A percentile compares a stretch with the other conserved stretches of the same genome.
Conservation (phyloP, 192 early-diverging fungal genomes). For the Mortierella claussenii region DNA sequence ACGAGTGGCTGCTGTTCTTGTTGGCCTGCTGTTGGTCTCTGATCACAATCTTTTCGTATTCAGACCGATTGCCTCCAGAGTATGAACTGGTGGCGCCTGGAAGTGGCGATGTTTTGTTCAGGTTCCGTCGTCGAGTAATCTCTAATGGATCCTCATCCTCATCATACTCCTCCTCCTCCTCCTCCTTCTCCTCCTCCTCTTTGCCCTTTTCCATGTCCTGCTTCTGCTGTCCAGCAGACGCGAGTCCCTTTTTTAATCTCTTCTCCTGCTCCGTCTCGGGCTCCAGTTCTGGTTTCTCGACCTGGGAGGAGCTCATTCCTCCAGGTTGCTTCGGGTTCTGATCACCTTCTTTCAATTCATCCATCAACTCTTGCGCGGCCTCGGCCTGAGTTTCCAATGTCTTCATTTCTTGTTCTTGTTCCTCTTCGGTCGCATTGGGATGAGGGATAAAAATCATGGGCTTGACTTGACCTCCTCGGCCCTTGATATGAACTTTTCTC, state of each 20-base stretch:
- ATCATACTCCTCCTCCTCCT: conserved; percentile 14
- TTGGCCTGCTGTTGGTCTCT: neutral
- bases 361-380: neutral
- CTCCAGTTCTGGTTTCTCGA: neutral
- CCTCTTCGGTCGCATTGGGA: conserved; percentile 44
- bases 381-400: conserved; percentile 16
- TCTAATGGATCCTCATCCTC: conserved; percentile 40
- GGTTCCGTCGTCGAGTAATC: conserved; percentile 3
- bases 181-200: neutral
- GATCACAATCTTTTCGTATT: conserved; percentile 32
- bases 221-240: neutral
- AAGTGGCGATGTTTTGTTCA: conserved; percentile 37
- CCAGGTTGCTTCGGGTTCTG: neutral
- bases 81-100: conserved; percentile 30
- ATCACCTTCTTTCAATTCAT: neutral
- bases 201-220: neutral
- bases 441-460: conserved; percentile 52
- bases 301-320: neutral
- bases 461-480: conserved; percentile 36
- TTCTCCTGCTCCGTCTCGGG: neutral
- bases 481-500: conserved; percentile 25
- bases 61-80: conserved; percentile 22
- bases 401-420: conserved; percentile 26
- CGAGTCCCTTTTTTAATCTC: too few species aligned
- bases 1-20: neutral